Conservation (phyloP, 371 early-diverging fungal species). For the Chytridiales sp. region DNA sequence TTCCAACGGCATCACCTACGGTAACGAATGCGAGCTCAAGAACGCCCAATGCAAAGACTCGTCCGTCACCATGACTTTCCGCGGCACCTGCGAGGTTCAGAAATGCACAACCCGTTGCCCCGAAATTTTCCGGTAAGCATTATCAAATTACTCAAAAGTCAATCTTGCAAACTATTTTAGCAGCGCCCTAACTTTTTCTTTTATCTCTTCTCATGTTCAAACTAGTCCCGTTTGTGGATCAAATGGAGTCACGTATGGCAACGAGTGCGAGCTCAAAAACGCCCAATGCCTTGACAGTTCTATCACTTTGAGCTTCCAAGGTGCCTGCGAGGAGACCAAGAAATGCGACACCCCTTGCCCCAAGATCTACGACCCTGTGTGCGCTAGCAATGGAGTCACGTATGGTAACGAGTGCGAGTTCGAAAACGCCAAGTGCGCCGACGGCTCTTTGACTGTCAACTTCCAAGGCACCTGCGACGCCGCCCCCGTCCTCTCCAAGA, state of each 20-base stretch:
- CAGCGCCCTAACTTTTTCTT: no score
- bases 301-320: not conserved
- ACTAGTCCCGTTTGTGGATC: conserved; percentile 7
- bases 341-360: not conserved
- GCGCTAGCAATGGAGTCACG: not conserved
- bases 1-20: conserved; percentile 7
- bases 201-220: no score
- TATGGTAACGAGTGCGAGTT: not conserved
- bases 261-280: not conserved
- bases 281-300: conserved; percentile 1
- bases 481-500: not conserved
- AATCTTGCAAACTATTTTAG: no score
- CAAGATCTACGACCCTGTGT: not conserved
- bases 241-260: not conserved
- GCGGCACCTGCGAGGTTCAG: no score
- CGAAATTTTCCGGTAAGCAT: no score
- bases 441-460: not conserved
- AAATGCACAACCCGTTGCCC: no score
- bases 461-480: not conserved
- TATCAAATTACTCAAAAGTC: no score
- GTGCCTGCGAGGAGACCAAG: not conserved
- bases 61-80: not conserved
- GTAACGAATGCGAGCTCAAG: not conserved
- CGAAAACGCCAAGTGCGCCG: not conserved
- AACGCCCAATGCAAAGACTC: not conserved